Conservation (phyloP, 1,284 basidiomycete genomes). For the Ustanciosporium gigantosporum region DNA sequence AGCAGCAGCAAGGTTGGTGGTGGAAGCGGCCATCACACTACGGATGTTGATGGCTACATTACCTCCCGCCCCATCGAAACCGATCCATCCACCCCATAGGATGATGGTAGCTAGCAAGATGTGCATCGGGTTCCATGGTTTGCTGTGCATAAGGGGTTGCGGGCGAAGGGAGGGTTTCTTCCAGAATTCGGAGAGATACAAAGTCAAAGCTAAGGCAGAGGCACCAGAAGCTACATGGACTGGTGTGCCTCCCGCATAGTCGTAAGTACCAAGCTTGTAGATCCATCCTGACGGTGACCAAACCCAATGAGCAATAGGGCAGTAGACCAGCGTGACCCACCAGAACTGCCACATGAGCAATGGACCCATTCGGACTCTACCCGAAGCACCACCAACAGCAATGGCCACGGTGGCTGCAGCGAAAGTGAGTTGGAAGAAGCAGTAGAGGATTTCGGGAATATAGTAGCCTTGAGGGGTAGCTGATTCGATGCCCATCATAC, state of each 20-base stretch:
- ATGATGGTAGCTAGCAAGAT: background rate
- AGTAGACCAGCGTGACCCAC: constrained; percentile 1
- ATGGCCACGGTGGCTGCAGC: background rate
- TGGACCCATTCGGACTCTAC: background rate
- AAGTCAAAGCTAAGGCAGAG: background rate
- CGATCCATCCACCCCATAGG: constrained; percentile 1
- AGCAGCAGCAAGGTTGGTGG: background rate
- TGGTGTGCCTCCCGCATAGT: constrained; percentile 1
- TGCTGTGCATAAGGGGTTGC: background rate
- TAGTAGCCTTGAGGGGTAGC: background rate
- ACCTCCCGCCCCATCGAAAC: background rate
- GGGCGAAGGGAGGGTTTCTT: background rate
- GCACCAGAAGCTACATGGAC: background rate
- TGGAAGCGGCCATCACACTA: background rate
- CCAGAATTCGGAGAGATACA: background rate
- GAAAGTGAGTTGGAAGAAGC: constrained; percentile 1
- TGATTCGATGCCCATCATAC: background rate
- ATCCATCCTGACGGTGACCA: background rate
- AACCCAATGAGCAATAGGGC: background rate
- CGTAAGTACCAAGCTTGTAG: background rate
- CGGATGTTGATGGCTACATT: constrained; percentile 1
- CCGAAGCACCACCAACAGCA: background rate
- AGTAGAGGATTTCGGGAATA: constrained; percentile 1
- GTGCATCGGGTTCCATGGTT: background rate
- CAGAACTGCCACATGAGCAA: background rate